Conservation (phyloP, 192 early-diverging fungal species). For the Borealophlyctis nickersoniae region DNA sequence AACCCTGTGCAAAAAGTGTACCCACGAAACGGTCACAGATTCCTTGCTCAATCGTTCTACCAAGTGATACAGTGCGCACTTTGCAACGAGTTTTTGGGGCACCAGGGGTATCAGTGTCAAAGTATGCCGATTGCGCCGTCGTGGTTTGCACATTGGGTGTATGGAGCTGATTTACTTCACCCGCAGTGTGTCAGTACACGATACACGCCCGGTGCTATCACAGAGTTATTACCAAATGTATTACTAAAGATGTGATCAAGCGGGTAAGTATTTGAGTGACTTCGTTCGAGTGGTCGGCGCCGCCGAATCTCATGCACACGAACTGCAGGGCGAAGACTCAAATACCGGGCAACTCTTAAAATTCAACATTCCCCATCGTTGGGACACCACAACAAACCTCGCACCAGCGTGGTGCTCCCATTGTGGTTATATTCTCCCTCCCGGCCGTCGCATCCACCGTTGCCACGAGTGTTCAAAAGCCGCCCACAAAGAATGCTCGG, state of each 20-base stretch:
- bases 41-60: constrained; percentile 81
- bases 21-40: constrained; percentile 81
- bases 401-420: constrained; percentile 93
- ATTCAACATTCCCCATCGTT: constrained; percentile 95
- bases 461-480: constrained; percentile 43
- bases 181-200: constrained; percentile 80
- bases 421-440: constrained; percentile 74
- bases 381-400: constrained; percentile 75
- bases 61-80: constrained; percentile 93
- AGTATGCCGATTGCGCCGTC: constrained; percentile 40
- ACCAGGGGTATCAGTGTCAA: constrained; percentile 87
- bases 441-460: constrained; percentile 34
- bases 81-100: constrained; percentile 86
- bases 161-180: not conserved
- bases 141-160: not conserved
- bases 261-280: constrained; percentile 8
- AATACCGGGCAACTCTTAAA: constrained; percentile 66
- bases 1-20: constrained; percentile 46
- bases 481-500: constrained; percentile 37
- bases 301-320: not conserved
- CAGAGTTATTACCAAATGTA: constrained; percentile 91
- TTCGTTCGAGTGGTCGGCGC: not conserved
- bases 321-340: constrained; percentile 55
- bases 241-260: constrained; percentile 44
- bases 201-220: constrained; percentile 83